Evolutionary conservation across 176 grass and related monocot genomes (phyloP).

Genomic region (Areca catechu): DNA sequence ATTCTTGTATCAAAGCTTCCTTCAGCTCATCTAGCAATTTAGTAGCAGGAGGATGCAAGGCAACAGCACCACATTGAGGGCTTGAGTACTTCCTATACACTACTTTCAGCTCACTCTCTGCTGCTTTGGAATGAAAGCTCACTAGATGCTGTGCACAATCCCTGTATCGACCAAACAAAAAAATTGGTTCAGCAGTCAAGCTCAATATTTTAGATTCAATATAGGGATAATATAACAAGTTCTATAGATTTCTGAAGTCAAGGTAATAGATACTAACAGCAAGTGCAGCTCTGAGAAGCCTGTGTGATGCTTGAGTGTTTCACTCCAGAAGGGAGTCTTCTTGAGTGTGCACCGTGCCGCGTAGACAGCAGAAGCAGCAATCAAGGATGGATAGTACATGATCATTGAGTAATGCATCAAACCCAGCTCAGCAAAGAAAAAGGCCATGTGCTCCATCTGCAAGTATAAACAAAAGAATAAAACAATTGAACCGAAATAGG

Average conservation of each 20-base stretch:
- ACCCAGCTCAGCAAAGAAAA: slow-evolving; percentile 55
- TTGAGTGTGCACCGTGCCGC: slow-evolving; percentile 33
- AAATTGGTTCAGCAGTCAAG: too few species aligned
- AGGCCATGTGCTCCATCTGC: too few species aligned
- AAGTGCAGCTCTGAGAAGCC: too few species aligned
- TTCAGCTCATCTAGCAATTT: not conserved
- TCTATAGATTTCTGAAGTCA: too few species aligned
- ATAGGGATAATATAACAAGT: not conserved
- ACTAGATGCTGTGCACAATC: slow-evolving; percentile 34
- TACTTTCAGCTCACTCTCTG: too few species aligned
- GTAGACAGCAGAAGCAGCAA: not conserved
- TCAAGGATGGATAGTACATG: slow-evolving; percentile 32
- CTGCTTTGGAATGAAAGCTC: too few species aligned
- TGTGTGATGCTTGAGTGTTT: slow-evolving; percentile 32
- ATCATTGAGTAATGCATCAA: slow-evolving; percentile 53
- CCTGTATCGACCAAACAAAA: slow-evolving; percentile 5
- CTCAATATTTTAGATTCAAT: not conserved
- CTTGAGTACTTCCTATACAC: too few species aligned
- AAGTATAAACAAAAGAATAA: too few species aligned
- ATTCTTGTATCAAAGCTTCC: too few species aligned
- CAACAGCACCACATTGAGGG: too few species aligned
- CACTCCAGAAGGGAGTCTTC: slow-evolving; percentile 27
- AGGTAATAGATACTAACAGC: too few species aligned
- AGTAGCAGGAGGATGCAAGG: slow-evolving; percentile 21
- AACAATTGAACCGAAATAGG: too few species aligned